Conservation (phyloP, 345 rosid species). For the Rhodamnia rubescens region DNA sequence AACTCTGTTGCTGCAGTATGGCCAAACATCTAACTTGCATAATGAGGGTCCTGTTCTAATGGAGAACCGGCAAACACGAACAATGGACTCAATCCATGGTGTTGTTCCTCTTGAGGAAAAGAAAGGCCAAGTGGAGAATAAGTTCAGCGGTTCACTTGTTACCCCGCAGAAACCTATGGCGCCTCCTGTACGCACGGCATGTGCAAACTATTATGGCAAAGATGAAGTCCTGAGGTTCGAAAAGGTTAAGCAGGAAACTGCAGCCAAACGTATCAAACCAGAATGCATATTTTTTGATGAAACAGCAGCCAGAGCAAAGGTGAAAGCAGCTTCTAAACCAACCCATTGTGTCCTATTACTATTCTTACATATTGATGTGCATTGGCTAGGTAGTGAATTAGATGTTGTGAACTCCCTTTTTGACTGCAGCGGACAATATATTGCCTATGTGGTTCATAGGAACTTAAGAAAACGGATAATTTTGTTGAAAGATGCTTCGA, state of each 20-base stretch:
- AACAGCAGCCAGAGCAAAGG: neutral
- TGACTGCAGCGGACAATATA: neutral
- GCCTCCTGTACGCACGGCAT: neutral
- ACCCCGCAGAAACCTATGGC: neutral
- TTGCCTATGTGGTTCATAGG: neutral
- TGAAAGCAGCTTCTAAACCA: neutral
- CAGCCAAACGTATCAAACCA: neutral
- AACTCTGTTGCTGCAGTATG: neutral
- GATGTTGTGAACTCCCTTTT: neutral
- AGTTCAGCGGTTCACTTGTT: neutral
- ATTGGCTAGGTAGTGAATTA: neutral
- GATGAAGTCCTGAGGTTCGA: neutral
- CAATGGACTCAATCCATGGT: neutral
- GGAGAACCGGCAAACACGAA: neutral
- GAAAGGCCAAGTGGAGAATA: neutral
- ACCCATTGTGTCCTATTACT: neutral
- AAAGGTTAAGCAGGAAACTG: neutral
- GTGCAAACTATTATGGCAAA: neutral
- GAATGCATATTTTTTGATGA: neutral
- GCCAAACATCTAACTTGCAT: neutral
- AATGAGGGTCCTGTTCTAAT: neutral
- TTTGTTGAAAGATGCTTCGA: neutral
- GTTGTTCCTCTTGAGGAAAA: neutral
- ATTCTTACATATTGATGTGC: neutral
- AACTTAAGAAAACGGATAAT: neutral